Evolutionary conservation across 176 grass and related monocot species (phyloP), one percentile per base, ranked within the genome.

Genomic region (Tillandsia fasciculata): DNA sequence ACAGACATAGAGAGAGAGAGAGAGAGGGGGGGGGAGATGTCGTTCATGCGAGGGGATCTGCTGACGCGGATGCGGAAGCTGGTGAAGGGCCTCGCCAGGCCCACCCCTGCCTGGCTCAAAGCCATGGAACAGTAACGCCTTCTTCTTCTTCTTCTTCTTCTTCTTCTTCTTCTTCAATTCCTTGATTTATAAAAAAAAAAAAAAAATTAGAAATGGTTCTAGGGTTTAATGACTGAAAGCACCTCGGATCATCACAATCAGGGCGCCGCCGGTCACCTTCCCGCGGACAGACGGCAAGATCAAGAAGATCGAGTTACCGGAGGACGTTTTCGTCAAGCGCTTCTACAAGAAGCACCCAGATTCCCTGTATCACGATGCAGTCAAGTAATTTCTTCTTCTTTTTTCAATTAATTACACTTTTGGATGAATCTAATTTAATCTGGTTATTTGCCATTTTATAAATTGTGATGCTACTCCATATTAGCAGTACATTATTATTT

Each of bases 61-160:
- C 56, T 22, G 14, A 9, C 15, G 56, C 15, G 15, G n/a, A 59
- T 59, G 20, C n/a, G n/a, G 53, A 57, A n/a, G 18, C n/a, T 17
- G n/a, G 20, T 14, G 20, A 22, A 59, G n/a, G 20, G 9, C 15
- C 9, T 6, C 56, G n/a, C 56, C 56, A 17, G 56, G 56, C 81
- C 89, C 14, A 77, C 80, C 50, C 89, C 89, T 3, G 6, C 4
- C n/a, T 97, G 93, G 89, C 89, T 97, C 65, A 97, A 97, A 72
- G 76, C 93, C 81, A 92, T 97, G 93, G 93, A 92, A 81, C 22
- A 83, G 89, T 92, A 67, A 63, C 68, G 63, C 48, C 20, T 12
- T 11, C 49, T 8, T 14, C 50, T 33, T n/a, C 8, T 56, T 24
- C 63, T 20, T 20, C 20, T 20, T 20, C 20, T 20, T 20, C 20